These are phyloP conservation scores for Tolypocladium inflatum DNA, from an alignment of 2,329 filamentous ascomycete species.

Conservation along the genomic window DNA sequence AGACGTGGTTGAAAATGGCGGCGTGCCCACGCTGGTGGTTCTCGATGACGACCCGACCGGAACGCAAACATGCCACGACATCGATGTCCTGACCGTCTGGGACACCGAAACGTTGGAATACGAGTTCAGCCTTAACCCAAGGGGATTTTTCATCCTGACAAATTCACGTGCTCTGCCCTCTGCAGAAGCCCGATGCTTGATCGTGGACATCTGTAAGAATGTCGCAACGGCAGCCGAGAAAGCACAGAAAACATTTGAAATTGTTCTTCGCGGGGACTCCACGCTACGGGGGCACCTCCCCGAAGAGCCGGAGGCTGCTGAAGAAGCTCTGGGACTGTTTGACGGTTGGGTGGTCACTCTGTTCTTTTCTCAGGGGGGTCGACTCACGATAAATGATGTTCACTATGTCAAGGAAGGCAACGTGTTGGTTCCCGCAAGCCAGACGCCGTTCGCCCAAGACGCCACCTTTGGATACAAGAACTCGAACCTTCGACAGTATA, in stretches of 20 bases:
- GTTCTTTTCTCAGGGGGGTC: constrained; percentile 47
- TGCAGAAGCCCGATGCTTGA: constrained; percentile 32
- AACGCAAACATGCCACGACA: constrained; percentile 49
- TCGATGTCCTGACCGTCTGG: constrained; percentile 46
- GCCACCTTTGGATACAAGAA: constrained; percentile 46
- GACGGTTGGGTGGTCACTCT: constrained; percentile 45
- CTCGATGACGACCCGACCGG: constrained; percentile 50
- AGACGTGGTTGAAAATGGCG: constrained; percentile 7
- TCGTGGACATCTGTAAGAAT: constrained; percentile 38
- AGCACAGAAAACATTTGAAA: constrained; percentile 33
- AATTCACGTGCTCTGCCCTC: constrained; percentile 46
- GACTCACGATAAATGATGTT: constrained; percentile 44
- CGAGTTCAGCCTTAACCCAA: constrained; percentile 29
- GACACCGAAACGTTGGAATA: constrained; percentile 30
- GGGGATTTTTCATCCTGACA: constrained; percentile 50
- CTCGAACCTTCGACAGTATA: constrained; percentile 37
- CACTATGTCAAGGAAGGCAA: constrained; percentile 48
- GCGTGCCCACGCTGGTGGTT: constrained; percentile 25
- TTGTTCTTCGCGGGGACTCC: constrained; percentile 46
- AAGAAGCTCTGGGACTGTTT: constrained; percentile 34
- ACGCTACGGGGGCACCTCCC: constrained; percentile 47
- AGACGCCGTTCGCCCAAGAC: constrained; percentile 47
- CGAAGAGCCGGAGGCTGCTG: constrained; percentile 40
- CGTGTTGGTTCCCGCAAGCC: constrained; percentile 27
- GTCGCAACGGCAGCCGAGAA: constrained; percentile 32